Percentiles rank a stretch among this genome's conserved stretches.
phyloP scores from a whole-genome alignment of 805 yeast species.

The Yarrowia keelungensis region DNA sequence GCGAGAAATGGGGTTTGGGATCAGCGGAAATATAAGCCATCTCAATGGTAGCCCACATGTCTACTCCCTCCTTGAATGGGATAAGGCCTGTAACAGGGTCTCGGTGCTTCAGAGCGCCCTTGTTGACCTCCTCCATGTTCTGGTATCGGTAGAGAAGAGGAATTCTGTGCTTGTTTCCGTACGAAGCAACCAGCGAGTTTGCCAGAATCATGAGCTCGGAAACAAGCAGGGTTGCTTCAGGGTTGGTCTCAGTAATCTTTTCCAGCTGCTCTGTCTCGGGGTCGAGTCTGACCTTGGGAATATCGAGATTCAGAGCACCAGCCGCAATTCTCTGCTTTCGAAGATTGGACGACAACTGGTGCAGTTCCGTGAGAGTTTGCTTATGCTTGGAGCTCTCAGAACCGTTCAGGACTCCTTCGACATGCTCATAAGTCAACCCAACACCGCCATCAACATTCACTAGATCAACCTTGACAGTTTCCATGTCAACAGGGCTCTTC shows the following conservation, averaged over 20 bases:
- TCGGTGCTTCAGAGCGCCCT: neutral
- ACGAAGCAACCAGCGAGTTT: constrained; percentile 56
- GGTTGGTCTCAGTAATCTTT: constrained; percentile 46
- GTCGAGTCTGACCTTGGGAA: constrained; percentile 39
- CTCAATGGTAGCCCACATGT: constrained; percentile 21
- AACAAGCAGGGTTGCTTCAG: constrained; percentile 69
- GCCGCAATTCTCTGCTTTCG: constrained; percentile 48
- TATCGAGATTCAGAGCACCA: constrained; percentile 54
- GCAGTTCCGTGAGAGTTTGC: constrained; percentile 53
- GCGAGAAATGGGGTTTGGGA: constrained; percentile 62
- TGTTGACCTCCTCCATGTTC: constrained; percentile 39
- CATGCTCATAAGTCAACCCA: constrained; percentile 63
- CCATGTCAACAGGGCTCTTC: constrained; percentile 3
- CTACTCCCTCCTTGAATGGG: constrained; percentile 18
- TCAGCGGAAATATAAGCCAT: constrained; percentile 53
- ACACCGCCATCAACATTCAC: constrained; percentile 42
- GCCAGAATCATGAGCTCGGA: constrained; percentile 86
- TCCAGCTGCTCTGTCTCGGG: constrained; percentile 40
- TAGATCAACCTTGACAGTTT: constrained; percentile 50
- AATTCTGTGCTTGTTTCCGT: constrained; percentile 42
- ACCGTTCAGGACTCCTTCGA: constrained; percentile 58
- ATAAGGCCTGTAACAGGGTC: constrained; percentile 1
- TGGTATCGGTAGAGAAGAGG: constrained; percentile 48
- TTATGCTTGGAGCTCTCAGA: constrained; percentile 38
- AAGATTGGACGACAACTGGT: constrained; percentile 48